phyloP scores from a whole-genome alignment of 345 rosid genomes.

The Eucalyptus decipiens region DNA sequence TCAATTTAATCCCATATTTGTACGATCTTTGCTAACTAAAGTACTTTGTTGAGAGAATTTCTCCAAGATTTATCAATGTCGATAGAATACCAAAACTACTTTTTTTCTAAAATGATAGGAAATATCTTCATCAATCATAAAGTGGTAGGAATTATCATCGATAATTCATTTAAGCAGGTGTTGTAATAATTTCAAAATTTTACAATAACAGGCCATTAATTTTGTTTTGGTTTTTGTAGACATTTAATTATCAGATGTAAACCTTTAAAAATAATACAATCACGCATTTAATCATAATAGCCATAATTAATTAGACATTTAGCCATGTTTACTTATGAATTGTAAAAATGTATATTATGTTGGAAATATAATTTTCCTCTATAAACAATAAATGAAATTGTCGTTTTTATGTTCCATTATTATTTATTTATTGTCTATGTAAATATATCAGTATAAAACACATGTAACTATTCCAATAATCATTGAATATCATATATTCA shows the following conservation, averaged over 20 bases:
- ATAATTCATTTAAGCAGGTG: neutral
- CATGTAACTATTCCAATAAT: neutral
- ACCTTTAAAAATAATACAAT: neutral
- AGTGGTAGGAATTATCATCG: neutral
- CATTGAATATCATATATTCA: neutral
- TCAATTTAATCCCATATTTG: neutral
- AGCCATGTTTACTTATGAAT: neutral
- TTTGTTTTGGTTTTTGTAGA: neutral
- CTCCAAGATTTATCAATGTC: neutral
- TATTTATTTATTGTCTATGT: neutral
- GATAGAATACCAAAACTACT: neutral
- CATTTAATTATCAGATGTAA: neutral
- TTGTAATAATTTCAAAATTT: neutral
- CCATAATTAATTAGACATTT: neutral
- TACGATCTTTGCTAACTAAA: neutral
- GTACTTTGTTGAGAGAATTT: neutral
- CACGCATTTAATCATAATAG: neutral
- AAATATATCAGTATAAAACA: neutral
- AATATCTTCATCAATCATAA: neutral
- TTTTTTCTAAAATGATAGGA: neutral
- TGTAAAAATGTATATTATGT: too few species aligned
- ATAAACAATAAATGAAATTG: neutral
- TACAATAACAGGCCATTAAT: neutral
- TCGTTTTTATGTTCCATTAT: neutral
- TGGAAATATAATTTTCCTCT: neutral